A percentile compares a stretch with the other conserved stretches of the same genome.
Evolutionary conservation across 345 rosid species (phyloP).

Genomic region (Atalantia buxifolia): DNA sequence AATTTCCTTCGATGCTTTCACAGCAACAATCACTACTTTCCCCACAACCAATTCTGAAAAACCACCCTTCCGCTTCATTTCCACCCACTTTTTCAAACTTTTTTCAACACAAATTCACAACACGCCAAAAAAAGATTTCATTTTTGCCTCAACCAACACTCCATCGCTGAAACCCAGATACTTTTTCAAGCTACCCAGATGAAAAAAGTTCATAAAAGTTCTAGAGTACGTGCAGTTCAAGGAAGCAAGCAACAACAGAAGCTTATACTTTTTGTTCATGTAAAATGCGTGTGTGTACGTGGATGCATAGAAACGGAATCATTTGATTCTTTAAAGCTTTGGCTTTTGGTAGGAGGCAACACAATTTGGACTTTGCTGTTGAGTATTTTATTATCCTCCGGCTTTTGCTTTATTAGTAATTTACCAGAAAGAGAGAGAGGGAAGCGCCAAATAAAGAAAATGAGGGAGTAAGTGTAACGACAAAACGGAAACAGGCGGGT

Average conservation of each 20-base stretch:
- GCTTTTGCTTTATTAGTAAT: slow-evolving; percentile 5
- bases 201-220: not conserved
- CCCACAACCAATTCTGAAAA: slow-evolving; percentile 40
- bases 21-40: slow-evolving; percentile 81
- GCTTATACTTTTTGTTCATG: slow-evolving; percentile 21
- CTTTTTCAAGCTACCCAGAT: not conserved
- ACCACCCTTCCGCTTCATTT: slow-evolving; percentile 51
- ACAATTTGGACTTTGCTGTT: not conserved
- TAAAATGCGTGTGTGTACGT: not conserved
- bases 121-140: not conserved
- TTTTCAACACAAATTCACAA: slow-evolving; percentile 21
- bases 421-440: not conserved
- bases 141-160: not conserved
- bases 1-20: slow-evolving; percentile 83
- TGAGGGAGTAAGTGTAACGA: slow-evolving; percentile 9
- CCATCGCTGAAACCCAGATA: not conserved
- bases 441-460: slow-evolving; percentile 3
- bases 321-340: not conserved
- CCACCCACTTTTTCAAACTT: not conserved
- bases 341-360: not conserved
- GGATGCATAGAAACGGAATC: not conserved
- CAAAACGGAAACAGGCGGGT: slow-evolving; percentile 17
- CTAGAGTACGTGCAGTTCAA: too few relatives aligned
- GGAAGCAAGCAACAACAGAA: slow-evolving; percentile 8
- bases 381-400: not conserved